Evolutionary conservation across 2,329 filamentous ascomycete species (phyloP), one percentile per base, ranked within the genome.

Genomic region (Periconia macrospinosa): DNA sequence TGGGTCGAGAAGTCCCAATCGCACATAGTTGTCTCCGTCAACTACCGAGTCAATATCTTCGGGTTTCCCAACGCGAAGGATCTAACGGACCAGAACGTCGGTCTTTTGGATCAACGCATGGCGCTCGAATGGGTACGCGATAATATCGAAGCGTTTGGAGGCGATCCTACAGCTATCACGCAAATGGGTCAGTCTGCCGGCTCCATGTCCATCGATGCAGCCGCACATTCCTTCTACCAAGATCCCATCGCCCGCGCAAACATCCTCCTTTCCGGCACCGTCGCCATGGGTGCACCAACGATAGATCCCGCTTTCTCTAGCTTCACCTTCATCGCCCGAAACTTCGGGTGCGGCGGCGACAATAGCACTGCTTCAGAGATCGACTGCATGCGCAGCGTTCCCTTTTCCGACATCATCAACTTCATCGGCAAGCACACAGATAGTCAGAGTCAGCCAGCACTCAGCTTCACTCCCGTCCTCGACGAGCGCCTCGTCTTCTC

Each of bases 241-340:
- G 75, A 81, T 30, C 78, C 79, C 17, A 81, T 82, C 15, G 73
- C 71, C 37, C 61, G 69, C 7, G 77, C 69, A 8, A 63, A 78
- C 19, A 76, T 80, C 55, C 67, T 74, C 6, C 66, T 74, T 45
- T 55, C 53, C 2, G 53, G 53, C 2, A 55, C 53, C 18, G n/a
- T 52, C 6, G 45, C 45, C 41, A 48, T 23, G 18, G 17, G 20
- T 20, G 18, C 30, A 15, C 23, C 20, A 41, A 10, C 33, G 13
- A 3, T 43, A 37, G 30, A n/a, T 19, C 37, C 43, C 17, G 13
- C 45, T 5, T 52, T 44, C 45, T 48, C 54, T 19, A 57, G 57
- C 43, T 54, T 53, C 46, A 50, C 45, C 47, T 53, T 53, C 41
- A 35, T 56, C 18, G 52, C 50, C 33, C 19, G 19, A 20, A 30